Evolutionary conservation across 163 green algal species (phyloP).

Genomic region (Volvox carteri): DNA sequence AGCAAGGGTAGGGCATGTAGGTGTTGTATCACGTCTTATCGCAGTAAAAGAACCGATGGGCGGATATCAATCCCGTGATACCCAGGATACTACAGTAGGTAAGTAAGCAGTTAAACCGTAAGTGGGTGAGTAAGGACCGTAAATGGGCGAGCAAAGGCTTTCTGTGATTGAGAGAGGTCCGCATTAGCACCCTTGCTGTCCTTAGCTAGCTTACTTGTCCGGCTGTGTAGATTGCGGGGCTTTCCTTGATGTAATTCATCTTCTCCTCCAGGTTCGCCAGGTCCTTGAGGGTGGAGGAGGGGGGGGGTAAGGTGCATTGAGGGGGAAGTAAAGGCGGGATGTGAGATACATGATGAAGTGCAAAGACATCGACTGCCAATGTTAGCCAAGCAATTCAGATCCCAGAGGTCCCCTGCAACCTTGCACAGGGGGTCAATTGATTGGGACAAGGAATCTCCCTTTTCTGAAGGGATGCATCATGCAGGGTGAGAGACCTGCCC

Average conservation of each 20-base stretch:
- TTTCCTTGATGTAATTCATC: slow-evolving; percentile 54
- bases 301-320: too few relatives aligned
- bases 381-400: too few relatives aligned
- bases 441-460: too few relatives aligned
- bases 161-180: not conserved
- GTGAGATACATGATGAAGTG: too few relatives aligned
- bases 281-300: too few relatives aligned
- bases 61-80: not conserved
- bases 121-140: not conserved
- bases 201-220: not conserved
- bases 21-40: not conserved
- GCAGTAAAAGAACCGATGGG: not conserved
- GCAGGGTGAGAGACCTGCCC: too few relatives aligned
- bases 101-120: not conserved
- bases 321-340: too few relatives aligned
- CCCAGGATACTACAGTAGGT: not conserved
- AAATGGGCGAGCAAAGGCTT: not conserved
- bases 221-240: slow-evolving; percentile 37
- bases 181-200: not conserved
- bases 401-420: too few relatives aligned
- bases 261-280: slow-evolving; percentile 53
- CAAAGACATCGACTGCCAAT: too few relatives aligned
- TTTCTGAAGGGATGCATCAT: too few relatives aligned
- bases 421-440: too few relatives aligned
- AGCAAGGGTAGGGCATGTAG: not conserved